phyloP scores from a whole-genome alignment of 345 rosid species.

The Citropsis articulata region DNA sequence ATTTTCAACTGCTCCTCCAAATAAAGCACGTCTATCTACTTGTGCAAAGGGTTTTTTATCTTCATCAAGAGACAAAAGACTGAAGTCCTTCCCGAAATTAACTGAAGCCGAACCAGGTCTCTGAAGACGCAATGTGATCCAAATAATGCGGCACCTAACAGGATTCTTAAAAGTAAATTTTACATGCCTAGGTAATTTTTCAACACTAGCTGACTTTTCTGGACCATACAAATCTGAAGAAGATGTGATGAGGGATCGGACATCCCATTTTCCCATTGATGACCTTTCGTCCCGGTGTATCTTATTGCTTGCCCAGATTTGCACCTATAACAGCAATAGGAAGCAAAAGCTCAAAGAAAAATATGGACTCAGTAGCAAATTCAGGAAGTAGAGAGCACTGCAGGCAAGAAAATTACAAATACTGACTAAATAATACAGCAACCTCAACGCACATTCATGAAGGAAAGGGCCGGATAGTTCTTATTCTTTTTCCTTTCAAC shows the following conservation, averaged over 20 bases:
- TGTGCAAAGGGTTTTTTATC: constrained; percentile 87
- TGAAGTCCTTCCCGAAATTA: constrained; percentile 62
- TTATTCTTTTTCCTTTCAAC: neutral
- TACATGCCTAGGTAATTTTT: constrained; percentile 76
- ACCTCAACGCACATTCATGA: neutral
- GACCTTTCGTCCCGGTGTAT: constrained; percentile 82
- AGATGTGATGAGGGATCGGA: constrained; percentile 61
- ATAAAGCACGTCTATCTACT: constrained; percentile 70
- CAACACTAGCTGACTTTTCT: constrained; percentile 46
- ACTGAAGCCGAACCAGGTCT: constrained; percentile 85
- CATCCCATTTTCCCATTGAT: constrained; percentile 90
- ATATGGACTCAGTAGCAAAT: neutral
- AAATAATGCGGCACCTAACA: constrained; percentile 82
- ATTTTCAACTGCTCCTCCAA: constrained; percentile 66
- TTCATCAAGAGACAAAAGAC: constrained; percentile 75
- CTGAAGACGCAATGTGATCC: constrained; percentile 75
- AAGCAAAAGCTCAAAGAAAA: constrained; percentile 16
- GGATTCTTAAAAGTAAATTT: constrained; percentile 70
- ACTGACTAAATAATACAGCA: neutral
- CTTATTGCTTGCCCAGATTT: constrained; percentile 92
- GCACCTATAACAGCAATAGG: constrained; percentile 51
- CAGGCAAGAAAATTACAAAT: neutral
- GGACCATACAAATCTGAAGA: constrained; percentile 76
- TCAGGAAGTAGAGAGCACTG: neutral
- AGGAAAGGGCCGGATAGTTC: neutral